Evolutionary conservation across 495 filamentous ascomycete species (phyloP).

Genomic region (Penicillium pulvis): DNA sequence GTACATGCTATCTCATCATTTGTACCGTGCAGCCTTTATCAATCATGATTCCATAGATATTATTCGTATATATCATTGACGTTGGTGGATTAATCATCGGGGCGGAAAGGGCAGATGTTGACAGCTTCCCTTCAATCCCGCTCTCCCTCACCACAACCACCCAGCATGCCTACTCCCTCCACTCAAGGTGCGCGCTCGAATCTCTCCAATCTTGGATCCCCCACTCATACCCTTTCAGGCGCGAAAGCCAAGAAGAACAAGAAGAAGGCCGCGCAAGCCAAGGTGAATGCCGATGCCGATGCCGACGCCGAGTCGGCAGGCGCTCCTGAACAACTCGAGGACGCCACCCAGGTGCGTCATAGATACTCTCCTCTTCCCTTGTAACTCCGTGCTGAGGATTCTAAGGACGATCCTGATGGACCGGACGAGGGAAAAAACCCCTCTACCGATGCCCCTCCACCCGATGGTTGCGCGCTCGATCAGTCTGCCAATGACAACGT

Average conservation of each 20-base stretch:
- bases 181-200: slow-evolving; percentile 23
- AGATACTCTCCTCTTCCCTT: background rate
- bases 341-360: slow-evolving; percentile 17
- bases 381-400: slow-evolving; percentile 15
- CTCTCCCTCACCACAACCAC: slow-evolving; percentile 5
- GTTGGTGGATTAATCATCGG: slow-evolving; percentile 31
- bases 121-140: slow-evolving; percentile 33
- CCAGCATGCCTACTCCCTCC: slow-evolving; percentile 38
- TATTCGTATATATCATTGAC: background rate
- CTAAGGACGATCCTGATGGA: slow-evolving; percentile 24
- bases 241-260: slow-evolving; percentile 69
- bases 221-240: slow-evolving; percentile 26
- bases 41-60: background rate
- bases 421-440: slow-evolving; percentile 12
- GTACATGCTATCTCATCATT: too few species aligned
- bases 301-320: slow-evolving; percentile 17
- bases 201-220: background rate
- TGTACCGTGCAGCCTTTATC: too few species aligned
- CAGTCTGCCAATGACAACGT: slow-evolving; percentile 6
- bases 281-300: slow-evolving; percentile 21
- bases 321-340: slow-evolving; percentile 16
- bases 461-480: slow-evolving; percentile 15
- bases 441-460: slow-evolving; percentile 20
- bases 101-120: slow-evolving; percentile 35
- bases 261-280: slow-evolving; percentile 59